Evolutionary conservation across 2,329 filamentous ascomycete genomes (phyloP).

Genomic region (Exophiala spinifera): DNA sequence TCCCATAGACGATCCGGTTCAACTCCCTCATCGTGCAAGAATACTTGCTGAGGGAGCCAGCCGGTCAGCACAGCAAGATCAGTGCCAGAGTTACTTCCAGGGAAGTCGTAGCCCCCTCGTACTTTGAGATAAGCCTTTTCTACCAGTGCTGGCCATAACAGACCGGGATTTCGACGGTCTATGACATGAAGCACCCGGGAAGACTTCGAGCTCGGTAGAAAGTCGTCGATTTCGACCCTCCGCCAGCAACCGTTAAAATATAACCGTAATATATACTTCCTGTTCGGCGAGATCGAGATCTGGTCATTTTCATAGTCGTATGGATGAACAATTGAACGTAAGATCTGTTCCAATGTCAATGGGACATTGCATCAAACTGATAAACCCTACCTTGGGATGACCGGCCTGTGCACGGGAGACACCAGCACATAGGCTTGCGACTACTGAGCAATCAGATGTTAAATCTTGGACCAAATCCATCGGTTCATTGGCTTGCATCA

Average conservation of each 20-base stretch:
- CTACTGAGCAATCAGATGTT: slow-evolving; percentile 93
- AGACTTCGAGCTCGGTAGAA: slow-evolving; percentile 73
- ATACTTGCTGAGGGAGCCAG: slow-evolving; percentile 96
- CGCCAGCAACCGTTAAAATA: slow-evolving; percentile 95
- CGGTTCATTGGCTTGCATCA: slow-evolving; percentile 54
- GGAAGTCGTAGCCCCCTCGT: slow-evolving; percentile 93
- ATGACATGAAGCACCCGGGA: slow-evolving; percentile 79
- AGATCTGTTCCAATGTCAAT: slow-evolving; percentile 50
- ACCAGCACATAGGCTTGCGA: slow-evolving; percentile 86
- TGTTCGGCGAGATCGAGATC: slow-evolving; percentile 68
- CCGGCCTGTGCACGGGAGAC: slow-evolving; percentile 68
- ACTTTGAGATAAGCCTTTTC: slow-evolving; percentile 98
- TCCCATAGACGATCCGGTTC: slow-evolving; percentile 74
- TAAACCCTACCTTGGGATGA: slow-evolving; percentile 60
- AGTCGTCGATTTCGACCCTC: slow-evolving; percentile 83
- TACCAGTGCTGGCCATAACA: slow-evolving; percentile 86
- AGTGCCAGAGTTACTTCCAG: slow-evolving; percentile 93
- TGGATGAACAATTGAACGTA: slow-evolving; percentile 72
- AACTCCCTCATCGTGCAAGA: slow-evolving; percentile 81
- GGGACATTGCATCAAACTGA: slow-evolving; percentile 6
- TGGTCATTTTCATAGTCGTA: slow-evolving; percentile 58
- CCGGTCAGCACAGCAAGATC: slow-evolving; percentile 90
- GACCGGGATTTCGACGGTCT: slow-evolving; percentile 74
- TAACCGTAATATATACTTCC: slow-evolving; percentile 88
- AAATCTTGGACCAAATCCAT: slow-evolving; percentile 92